These are phyloP conservation scores for Inga laurina DNA, from an alignment of 306 rosid species.

Conservation along the genomic window DNA sequence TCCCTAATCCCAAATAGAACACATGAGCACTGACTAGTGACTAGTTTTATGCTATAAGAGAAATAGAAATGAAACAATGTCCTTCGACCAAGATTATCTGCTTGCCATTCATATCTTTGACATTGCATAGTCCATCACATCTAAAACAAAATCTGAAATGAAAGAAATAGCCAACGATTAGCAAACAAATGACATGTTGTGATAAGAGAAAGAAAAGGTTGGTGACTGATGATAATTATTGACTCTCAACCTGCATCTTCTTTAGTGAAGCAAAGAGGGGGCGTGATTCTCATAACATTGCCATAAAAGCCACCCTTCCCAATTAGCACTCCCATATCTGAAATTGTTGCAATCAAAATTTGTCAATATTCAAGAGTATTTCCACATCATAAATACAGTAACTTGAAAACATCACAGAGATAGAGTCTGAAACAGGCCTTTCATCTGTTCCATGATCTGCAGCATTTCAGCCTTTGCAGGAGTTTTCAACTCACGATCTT, in stretches of 20 bases:
- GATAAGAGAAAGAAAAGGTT: background rate
- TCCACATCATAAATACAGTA: no score
- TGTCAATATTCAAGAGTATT: background rate
- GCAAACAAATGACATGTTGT: background rate
- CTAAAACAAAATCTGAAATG: conserved; percentile 50
- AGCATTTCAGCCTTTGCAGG: conserved; percentile 46
- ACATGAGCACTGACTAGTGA: background rate
- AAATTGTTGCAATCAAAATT: conserved; percentile 13
- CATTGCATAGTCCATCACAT: conserved; percentile 52
- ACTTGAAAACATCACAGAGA: background rate
- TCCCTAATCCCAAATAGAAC: background rate
- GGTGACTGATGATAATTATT: background rate
- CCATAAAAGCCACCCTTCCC: conserved; percentile 54
- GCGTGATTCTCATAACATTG: conserved; percentile 52
- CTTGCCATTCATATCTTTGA: conserved; percentile 40
- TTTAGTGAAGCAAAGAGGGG: conserved; percentile 54
- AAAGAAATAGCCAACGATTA: conserved; percentile 26
- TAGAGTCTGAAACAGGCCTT: conserved; percentile 32
- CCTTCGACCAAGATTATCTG: conserved; percentile 4
- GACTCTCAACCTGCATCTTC: conserved; percentile 53
- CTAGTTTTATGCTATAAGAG: background rate
- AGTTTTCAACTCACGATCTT: conserved; percentile 38
- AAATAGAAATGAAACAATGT: background rate
- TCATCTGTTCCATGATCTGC: conserved; percentile 44
- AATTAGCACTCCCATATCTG: conserved; percentile 54